Base-by-base conservation (phyloP, 495 filamentous ascomycete genomes). In the Penicillium argentinense region DNA sequence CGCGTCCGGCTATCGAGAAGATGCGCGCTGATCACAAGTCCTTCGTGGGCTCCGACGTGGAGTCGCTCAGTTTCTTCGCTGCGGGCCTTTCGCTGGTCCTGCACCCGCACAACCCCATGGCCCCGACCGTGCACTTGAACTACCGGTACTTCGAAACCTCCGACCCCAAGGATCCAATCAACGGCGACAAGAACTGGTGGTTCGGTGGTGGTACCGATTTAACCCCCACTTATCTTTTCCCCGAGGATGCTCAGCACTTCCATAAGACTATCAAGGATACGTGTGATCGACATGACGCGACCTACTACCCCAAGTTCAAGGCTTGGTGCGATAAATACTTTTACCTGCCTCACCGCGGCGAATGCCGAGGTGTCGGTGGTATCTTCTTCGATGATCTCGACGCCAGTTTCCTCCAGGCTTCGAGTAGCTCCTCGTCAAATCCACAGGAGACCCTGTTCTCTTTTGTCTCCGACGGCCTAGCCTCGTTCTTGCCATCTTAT, bases 311-410 rank as follows among this genome's bases (percentile, higher is more conserved):
- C 9, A 83, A 83, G 24, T 99, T 97, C 79, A 99, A 99, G 73
- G 82, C 86, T 51, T 99, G 93, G 93, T 99, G 93, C 63, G 93
- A 99, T 63, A 84, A 91, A 53, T 99, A 99, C 74, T 99, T 99
- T 69, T 83, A 79, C 70, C 83, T 96, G 57, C 88, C 88, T 54
- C 93, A 99, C 68, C 88, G 93, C 25, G 78, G 79, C 43, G 93
- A 99, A 70, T 74, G 80, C n/a, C 84, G 93, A 25, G 93, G 93
- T 33, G 68, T 99, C 18, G 93, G 93, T 24, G 93, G 93, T 16
- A 97, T 99, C 64, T 99, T 99, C 78, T 99, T 99, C 59, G 93
- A 98, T 66, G 93, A 99, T 58, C 74, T 97, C 16, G 93, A 97
- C 63, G 88, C 89, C 53, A 66, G 56, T 45, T 74, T 73, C 63